Base-by-base conservation (phyloP, 805 yeast species). In the Komagataella mondaviorum region DNA sequence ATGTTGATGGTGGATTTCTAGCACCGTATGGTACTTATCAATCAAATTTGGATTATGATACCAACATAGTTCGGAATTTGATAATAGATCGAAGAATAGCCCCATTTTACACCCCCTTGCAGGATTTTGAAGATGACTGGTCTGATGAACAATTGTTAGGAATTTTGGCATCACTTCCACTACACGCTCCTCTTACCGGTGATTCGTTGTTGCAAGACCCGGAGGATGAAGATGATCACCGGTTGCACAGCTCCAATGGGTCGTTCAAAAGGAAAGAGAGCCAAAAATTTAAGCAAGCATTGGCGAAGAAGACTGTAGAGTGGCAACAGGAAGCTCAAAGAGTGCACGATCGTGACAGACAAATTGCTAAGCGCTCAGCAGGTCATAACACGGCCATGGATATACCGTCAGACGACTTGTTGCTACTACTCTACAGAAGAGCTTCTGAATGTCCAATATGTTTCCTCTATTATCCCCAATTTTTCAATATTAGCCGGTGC, bases 361-460 rank as follows among this genome's bases (percentile, higher is more conserved):
- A 59, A 12, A 47, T 60, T 4, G 60, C 57, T 48, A 47, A 51
- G 14, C 57, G 20, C 14, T 18, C 20, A 44, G 20, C 53, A 46
- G 66, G 67, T 18, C 60, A 61, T 24, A 60, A 54, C 46, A 52
- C 52, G 4, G 64, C 63, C 49, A 61, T 62, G 6, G 55, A 66
- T 44, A 56, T 73, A 8, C 68, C 76, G 1, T 70, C 76, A 3
- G 63, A 65, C 47, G 74, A 70, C 53, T 65, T 84, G 52, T 71
- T 80, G 52, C 66, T 83, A 49, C 66, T 72, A 51, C 67, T 91
- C 18, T 91, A 91, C 68, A 69, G 79, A 51, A 69, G 78, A 52
- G 80, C 88, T 3, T 67, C 75, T 30, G 99, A 93, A 60, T 91
- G 99, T 63, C 98, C 99, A 7, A 91, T 91, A 56, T 91, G 99